Conservation (phyloP, 768 basidiomycete species). For the Serendipita sp. region DNA sequence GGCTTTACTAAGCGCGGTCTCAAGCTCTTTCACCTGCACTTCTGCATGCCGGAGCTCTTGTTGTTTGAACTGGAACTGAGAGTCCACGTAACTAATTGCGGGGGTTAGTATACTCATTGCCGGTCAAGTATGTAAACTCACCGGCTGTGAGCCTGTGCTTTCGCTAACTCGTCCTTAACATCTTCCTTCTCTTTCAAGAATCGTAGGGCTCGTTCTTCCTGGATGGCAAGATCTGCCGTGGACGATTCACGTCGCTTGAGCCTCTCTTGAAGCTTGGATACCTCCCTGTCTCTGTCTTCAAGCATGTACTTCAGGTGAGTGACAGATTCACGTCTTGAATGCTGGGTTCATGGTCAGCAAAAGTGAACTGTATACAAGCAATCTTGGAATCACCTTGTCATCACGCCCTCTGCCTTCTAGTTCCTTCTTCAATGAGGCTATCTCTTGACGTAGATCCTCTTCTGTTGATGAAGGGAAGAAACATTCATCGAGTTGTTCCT, state of each 20-base stretch:
- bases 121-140: background rate
- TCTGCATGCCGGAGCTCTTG: background rate
- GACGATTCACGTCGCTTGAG: background rate
- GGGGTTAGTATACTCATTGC: background rate
- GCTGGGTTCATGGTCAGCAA: too few relatives aligned
- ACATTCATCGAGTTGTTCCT: slow-evolving; percentile 2
- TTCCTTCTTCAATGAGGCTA: background rate
- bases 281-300: background rate
- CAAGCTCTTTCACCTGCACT: background rate
- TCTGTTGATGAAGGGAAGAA: background rate
- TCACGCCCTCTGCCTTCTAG: background rate
- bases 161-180: background rate
- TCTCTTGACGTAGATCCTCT: background rate
- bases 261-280: background rate
- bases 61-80: background rate
- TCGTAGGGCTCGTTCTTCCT: background rate
- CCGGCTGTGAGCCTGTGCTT: background rate
- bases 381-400: background rate
- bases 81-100: background rate
- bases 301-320: background rate
- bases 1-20: background rate
- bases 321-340: background rate
- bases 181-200: background rate
- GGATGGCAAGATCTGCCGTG: background rate
- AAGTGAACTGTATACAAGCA: too few relatives aligned